phyloP scores from a whole-genome alignment of 1,284 basidiomycete species.

The Vanrija sp. region DNA sequence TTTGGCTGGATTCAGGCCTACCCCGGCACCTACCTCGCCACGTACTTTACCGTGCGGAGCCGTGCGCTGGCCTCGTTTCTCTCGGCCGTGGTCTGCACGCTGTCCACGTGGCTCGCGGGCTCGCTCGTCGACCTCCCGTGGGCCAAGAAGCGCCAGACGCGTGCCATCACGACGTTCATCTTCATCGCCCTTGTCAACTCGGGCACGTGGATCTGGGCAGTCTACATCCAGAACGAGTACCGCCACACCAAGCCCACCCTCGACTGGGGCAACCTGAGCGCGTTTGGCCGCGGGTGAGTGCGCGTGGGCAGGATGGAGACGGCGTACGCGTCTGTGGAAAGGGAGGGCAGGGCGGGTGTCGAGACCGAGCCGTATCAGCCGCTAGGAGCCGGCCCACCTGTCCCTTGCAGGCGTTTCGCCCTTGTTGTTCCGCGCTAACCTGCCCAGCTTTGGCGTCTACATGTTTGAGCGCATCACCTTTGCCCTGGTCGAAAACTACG shows the following conservation, averaged over 20 bases:
- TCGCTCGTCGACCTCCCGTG: slow-evolving; percentile 7
- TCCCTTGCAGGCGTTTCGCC: no score
- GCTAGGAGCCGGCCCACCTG: no score
- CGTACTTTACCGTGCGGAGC: slow-evolving; percentile 30
- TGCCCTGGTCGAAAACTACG: slow-evolving; percentile 7
- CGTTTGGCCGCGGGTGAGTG: slow-evolving; percentile 8
- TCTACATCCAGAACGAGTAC: slow-evolving; percentile 11
- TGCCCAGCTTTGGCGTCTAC: slow-evolving; percentile 4
- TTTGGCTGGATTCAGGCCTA: slow-evolving; percentile 18
- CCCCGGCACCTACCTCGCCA: slow-evolving; percentile 32
- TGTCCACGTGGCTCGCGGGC: slow-evolving; percentile 8
- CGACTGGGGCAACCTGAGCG: slow-evolving; percentile 5
- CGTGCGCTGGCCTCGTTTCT: slow-evolving; percentile 26
- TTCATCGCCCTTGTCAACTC: neutral
- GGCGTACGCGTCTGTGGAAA: no score
- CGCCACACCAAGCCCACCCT: slow-evolving; percentile 5
- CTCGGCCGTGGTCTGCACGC: slow-evolving; percentile 1
- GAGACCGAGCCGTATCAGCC: no score
- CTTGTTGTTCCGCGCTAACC: no score
- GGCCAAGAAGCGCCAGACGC: slow-evolving; percentile 1
- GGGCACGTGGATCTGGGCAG: slow-evolving; percentile 12
- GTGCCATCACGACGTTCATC: slow-evolving; percentile 2
- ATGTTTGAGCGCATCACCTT: slow-evolving; percentile 10
- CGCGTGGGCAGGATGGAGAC: no score
- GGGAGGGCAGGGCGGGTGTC: no score